These are phyloP conservation scores for Jackrogersella minutella DNA, from an alignment of 495 filamentous ascomycete genomes.

Conservation along the genomic window DNA sequence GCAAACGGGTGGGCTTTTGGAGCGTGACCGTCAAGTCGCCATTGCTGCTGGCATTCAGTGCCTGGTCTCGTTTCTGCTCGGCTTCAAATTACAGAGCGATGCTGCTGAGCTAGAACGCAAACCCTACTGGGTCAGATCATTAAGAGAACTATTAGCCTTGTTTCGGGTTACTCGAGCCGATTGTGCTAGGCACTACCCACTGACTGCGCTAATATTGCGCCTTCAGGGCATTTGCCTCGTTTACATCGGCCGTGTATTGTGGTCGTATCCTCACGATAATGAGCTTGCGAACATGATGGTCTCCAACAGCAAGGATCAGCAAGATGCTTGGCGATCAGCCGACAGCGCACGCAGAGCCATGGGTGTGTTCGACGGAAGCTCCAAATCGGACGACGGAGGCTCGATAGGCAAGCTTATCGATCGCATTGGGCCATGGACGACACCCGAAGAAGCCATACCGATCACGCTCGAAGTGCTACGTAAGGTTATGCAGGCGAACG, in stretches of 20 bases:
- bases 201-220: slow-evolving; percentile 41
- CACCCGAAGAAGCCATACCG: slow-evolving; percentile 40
- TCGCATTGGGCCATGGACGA: slow-evolving; percentile 44
- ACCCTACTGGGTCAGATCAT: slow-evolving; percentile 23
- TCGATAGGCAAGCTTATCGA: slow-evolving; percentile 44
- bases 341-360: slow-evolving; percentile 36
- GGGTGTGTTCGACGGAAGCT: slow-evolving; percentile 33
- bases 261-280: slow-evolving; percentile 33
- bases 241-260: slow-evolving; percentile 36
- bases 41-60: slow-evolving; percentile 42
- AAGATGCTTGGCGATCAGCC: slow-evolving; percentile 36
- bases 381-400: slow-evolving; percentile 38
- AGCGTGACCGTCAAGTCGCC: slow-evolving; percentile 39
- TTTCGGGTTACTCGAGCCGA: slow-evolving; percentile 36
- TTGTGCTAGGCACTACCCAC: slow-evolving; percentile 26
- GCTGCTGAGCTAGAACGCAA: slow-evolving; percentile 38
- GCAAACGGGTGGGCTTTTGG: slow-evolving; percentile 17
- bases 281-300: slow-evolving; percentile 27
- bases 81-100: slow-evolving; percentile 42
- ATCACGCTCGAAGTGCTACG: slow-evolving; percentile 40
- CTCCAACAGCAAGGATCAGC: slow-evolving; percentile 33
- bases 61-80: slow-evolving; percentile 40
- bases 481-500: slow-evolving; percentile 31
- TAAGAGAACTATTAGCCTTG: slow-evolving; percentile 30
- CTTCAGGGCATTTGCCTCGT: slow-evolving; percentile 42